phyloP scores from a whole-genome alignment of 2,329 filamentous ascomycete species.

The Penicillium sp. region DNA sequence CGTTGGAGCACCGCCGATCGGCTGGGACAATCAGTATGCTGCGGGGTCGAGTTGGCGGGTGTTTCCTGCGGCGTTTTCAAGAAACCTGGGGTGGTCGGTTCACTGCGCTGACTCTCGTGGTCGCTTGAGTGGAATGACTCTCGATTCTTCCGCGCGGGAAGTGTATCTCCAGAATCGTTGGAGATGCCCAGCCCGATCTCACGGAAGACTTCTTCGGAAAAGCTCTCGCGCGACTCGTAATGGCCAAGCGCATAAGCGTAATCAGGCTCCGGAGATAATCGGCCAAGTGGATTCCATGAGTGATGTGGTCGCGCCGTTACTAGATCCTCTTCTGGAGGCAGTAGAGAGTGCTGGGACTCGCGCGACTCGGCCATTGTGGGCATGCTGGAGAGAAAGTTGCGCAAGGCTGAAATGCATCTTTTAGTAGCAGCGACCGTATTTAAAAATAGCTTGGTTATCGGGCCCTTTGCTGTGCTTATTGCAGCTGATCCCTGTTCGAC shows the following conservation, averaged over 20 bases:
- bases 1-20: slow-evolving; percentile 30
- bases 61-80: slow-evolving; percentile 14
- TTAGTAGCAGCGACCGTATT: not conserved
- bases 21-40: slow-evolving; percentile 30
- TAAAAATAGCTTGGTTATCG: not conserved
- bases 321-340: slow-evolving; percentile 13
- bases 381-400: not conserved
- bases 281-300: slow-evolving; percentile 21
- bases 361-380: slow-evolving; percentile 16
- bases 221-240: slow-evolving; percentile 10
- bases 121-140: slow-evolving; percentile 3
- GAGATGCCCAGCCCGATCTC: slow-evolving; percentile 23
- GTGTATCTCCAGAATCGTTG: slow-evolving; percentile 6
- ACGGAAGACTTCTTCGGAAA: slow-evolving; percentile 17
- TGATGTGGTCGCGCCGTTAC: slow-evolving; percentile 13
- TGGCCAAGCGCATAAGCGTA: slow-evolving; percentile 9
- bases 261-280: slow-evolving; percentile 4
- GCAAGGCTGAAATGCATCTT: not conserved
- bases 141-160: slow-evolving; percentile 6
- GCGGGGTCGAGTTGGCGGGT: slow-evolving; percentile 4
- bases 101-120: not conserved
- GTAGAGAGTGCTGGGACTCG: slow-evolving; percentile 17
- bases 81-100: slow-evolving; percentile 6
- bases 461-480: not conserved
- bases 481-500: not conserved